Evolutionary conservation across 1,284 basidiomycete genomes (phyloP).

Genomic region (Leucoagaricus sp.): DNA sequence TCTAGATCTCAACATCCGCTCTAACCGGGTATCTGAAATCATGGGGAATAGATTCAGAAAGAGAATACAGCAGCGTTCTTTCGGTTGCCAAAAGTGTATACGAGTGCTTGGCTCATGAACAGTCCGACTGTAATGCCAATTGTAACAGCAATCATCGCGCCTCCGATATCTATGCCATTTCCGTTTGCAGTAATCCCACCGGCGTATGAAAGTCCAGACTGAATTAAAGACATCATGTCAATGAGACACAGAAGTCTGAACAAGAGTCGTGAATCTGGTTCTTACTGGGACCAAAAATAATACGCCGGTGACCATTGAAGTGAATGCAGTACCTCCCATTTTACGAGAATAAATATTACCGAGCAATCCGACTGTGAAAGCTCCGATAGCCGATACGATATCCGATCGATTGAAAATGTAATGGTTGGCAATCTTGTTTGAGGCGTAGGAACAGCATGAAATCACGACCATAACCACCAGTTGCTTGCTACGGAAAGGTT

Average conservation of each 20-base stretch:
- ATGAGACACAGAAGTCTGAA: background rate
- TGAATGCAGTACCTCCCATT: constrained; percentile 89
- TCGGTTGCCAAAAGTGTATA: constrained; percentile 82
- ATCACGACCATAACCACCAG: constrained; percentile 86
- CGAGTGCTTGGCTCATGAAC: constrained; percentile 84
- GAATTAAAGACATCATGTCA: constrained; percentile 9
- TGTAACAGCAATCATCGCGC: constrained; percentile 86
- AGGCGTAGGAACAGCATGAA: constrained; percentile 76
- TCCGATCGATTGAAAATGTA: constrained; percentile 87
- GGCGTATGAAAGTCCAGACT: constrained; percentile 87
- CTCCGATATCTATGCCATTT: constrained; percentile 73
- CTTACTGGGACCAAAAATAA: constrained; percentile 82
- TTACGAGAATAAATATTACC: constrained; percentile 84
- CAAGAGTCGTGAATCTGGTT: constrained; percentile 3
- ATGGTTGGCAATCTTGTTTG: constrained; percentile 79
- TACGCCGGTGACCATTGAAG: constrained; percentile 87
- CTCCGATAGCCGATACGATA: constrained; percentile 84
- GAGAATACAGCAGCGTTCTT: constrained; percentile 86
- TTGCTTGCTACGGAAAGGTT: constrained; percentile 71
- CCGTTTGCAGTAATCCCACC: constrained; percentile 76
- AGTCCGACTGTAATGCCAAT: constrained; percentile 92
- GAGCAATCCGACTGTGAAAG: constrained; percentile 80
- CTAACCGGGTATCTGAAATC: background rate
- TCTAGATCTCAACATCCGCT: constrained; percentile 40
- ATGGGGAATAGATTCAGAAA: constrained; percentile 43